Evolutionary conservation across 495 filamentous ascomycete species (phyloP).

Genomic region (Penicillium argentinense): DNA sequence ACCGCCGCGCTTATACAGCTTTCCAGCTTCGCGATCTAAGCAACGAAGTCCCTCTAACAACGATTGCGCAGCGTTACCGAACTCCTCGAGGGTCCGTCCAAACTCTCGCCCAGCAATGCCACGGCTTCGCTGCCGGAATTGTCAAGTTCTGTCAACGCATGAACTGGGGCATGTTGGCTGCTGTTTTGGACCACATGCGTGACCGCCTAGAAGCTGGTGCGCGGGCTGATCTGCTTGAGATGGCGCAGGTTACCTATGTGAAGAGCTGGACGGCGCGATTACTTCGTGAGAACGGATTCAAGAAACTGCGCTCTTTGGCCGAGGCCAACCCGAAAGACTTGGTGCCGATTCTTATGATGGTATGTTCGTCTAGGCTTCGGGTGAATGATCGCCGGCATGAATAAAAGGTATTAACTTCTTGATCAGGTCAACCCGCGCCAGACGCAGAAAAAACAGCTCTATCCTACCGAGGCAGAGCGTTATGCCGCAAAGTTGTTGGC

Average conservation of each 20-base stretch:
- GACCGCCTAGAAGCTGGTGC: slow-evolving; percentile 75
- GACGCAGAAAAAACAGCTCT: slow-evolving; percentile 55
- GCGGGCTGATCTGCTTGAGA: slow-evolving; percentile 67
- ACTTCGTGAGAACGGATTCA: slow-evolving; percentile 77
- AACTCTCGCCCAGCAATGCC: slow-evolving; percentile 69
- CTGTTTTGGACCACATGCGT: slow-evolving; percentile 75
- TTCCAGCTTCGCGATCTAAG: slow-evolving; percentile 80
- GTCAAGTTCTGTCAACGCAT: slow-evolving; percentile 74
- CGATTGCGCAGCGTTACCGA: slow-evolving; percentile 68
- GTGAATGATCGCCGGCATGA: not conserved
- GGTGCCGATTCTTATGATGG: slow-evolving; percentile 68
- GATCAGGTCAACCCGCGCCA: slow-evolving; percentile 50
- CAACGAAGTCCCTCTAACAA: slow-evolving; percentile 72
- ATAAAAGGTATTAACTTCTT: not conserved
- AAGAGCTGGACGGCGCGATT: slow-evolving; percentile 76
- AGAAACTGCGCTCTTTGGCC: slow-evolving; percentile 64
- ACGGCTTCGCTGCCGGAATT: slow-evolving; percentile 77
- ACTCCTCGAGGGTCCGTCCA: slow-evolving; percentile 71
- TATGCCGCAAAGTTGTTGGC: slow-evolving; percentile 61
- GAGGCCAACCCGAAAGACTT: slow-evolving; percentile 67
- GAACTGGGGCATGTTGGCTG: slow-evolving; percentile 72
- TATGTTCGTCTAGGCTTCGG: slow-evolving; percentile 22
- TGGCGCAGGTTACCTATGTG: slow-evolving; percentile 73
- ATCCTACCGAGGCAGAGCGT: slow-evolving; percentile 59
- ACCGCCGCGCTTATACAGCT: slow-evolving; percentile 76